phyloP scores from a whole-genome alignment of 2,329 filamentous ascomycete species.

The Grosmannia clavigera region DNA sequence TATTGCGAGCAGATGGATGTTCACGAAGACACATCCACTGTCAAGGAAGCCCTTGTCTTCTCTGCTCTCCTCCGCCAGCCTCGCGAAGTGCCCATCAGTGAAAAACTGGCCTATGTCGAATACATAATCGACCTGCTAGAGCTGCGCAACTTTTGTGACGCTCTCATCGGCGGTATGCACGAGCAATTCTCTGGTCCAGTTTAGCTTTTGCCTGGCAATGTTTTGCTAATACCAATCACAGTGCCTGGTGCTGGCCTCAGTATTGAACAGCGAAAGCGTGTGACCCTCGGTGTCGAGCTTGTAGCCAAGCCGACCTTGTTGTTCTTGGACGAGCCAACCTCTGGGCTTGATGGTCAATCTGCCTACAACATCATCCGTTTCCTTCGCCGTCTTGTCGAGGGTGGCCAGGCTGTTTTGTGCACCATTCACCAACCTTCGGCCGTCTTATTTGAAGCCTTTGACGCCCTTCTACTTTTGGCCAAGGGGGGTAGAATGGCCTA shows the following conservation, averaged over 20 bases:
- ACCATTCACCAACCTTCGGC: conserved; percentile 62
- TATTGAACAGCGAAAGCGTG: conserved; percentile 39
- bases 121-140: conserved; percentile 58
- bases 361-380: conserved; percentile 55
- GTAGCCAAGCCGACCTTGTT: conserved; percentile 48
- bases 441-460: conserved; percentile 54
- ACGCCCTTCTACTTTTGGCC: conserved; percentile 50
- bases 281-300: conserved; percentile 49
- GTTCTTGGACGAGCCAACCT: conserved; percentile 52
- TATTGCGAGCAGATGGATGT: conserved; percentile 78
- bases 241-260: conserved; percentile 27
- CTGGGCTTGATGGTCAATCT: conserved; percentile 55
- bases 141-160: conserved; percentile 34
- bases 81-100: conserved; percentile 45
- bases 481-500: conserved; percentile 54
- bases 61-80: conserved; percentile 63
- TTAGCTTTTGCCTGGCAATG: too few relatives aligned
- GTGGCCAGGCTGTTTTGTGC: conserved; percentile 54
- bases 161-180: conserved; percentile 23
- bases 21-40: conserved; percentile 60
- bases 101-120: conserved; percentile 66
- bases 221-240: background rate
- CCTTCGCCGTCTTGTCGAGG: conserved; percentile 51
- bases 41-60: conserved; percentile 65
- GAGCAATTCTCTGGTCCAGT: too few relatives aligned